phyloP scores from a whole-genome alignment of 2,329 filamentous ascomycete species.

The Ophiostoma tasmaniense region DNA sequence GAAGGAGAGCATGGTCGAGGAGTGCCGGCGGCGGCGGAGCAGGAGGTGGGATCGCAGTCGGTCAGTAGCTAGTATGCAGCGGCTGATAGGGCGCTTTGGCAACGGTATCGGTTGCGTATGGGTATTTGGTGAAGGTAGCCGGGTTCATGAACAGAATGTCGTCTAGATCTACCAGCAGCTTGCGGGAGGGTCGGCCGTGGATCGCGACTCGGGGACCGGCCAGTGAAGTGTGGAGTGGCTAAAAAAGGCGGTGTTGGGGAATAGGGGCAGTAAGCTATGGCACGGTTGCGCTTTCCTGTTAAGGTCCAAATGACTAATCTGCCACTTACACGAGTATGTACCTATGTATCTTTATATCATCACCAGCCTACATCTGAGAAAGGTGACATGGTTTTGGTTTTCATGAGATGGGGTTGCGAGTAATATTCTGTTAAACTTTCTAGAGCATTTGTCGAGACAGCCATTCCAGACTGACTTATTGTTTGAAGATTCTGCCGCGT shows the following conservation, averaged over 20 bases:
- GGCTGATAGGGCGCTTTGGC: not conserved
- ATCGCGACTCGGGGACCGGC: not conserved
- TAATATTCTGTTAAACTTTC: too few species aligned
- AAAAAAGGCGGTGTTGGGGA: not conserved
- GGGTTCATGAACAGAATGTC: not conserved
- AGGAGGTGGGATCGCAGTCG: not conserved
- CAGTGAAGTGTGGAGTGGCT: not conserved
- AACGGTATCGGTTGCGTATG: not conserved
- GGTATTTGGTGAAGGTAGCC: not conserved
- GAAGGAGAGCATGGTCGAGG: conserved; percentile 60
- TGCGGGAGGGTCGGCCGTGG: not conserved
- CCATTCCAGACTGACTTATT: too few species aligned
- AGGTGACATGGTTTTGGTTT: too few species aligned
- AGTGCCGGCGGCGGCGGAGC: not conserved
- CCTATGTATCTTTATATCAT: not conserved
- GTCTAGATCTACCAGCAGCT: not conserved
- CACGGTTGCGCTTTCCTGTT: not conserved
- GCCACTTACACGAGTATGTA: not conserved
- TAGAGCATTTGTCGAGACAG: too few species aligned
- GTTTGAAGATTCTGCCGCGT: too few species aligned
- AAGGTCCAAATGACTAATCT: not conserved
- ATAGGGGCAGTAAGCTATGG: not conserved
- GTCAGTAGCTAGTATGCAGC: not conserved
- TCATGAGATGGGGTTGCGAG: too few species aligned
- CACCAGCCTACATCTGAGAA: not conserved